phyloP scores from a whole-genome alignment of 305 asterid genomes.

The Solanum aculeatissimum region DNA sequence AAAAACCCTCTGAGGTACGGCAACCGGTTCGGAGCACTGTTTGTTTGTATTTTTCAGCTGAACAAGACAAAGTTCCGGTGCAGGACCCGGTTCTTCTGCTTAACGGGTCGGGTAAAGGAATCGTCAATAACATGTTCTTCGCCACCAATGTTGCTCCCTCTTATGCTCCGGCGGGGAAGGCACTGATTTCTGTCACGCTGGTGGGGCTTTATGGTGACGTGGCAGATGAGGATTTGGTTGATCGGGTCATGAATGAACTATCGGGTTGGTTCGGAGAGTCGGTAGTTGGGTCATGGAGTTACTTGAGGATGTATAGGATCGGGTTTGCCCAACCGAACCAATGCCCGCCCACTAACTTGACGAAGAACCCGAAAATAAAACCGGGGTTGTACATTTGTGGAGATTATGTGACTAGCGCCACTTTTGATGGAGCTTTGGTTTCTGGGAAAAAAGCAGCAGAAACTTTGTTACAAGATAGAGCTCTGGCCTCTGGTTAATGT shows the following conservation, averaged over 20 bases:
- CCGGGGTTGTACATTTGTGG: slow-evolving; percentile 75
- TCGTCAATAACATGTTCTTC: slow-evolving; percentile 88
- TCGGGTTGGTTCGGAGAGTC: slow-evolving; percentile 65
- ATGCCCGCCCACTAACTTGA: slow-evolving; percentile 72
- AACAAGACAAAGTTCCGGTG: slow-evolving; percentile 40
- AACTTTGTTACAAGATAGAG: slow-evolving; percentile 61
- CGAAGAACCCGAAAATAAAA: slow-evolving; percentile 47
- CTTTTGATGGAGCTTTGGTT: slow-evolving; percentile 90
- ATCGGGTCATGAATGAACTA: slow-evolving; percentile 48
- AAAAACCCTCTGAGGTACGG: slow-evolving; percentile 15
- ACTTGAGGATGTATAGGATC: slow-evolving; percentile 59
- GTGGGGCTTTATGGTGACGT: slow-evolving; percentile 48
- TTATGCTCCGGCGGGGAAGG: slow-evolving; percentile 69
- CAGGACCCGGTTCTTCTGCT: slow-evolving; percentile 66
- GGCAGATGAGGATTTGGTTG: slow-evolving; percentile 50
- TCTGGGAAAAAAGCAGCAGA: slow-evolving; percentile 90
- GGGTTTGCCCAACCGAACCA: slow-evolving; percentile 87
- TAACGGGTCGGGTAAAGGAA: slow-evolving; percentile 72
- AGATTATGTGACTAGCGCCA: slow-evolving; percentile 77
- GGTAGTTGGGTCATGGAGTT: slow-evolving; percentile 52
- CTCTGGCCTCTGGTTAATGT: slow-evolving; percentile 14
- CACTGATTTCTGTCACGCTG: slow-evolving; percentile 64
- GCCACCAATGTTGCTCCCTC: slow-evolving; percentile 77
- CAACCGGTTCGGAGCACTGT: slow-evolving; percentile 64
- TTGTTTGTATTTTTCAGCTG: slow-evolving; percentile 65